A percentile compares a stretch with the other conserved stretches of the same genome.
phyloP scores from a whole-genome alignment of 2,329 filamentous ascomycete species.

The Apiospora sp. region DNA sequence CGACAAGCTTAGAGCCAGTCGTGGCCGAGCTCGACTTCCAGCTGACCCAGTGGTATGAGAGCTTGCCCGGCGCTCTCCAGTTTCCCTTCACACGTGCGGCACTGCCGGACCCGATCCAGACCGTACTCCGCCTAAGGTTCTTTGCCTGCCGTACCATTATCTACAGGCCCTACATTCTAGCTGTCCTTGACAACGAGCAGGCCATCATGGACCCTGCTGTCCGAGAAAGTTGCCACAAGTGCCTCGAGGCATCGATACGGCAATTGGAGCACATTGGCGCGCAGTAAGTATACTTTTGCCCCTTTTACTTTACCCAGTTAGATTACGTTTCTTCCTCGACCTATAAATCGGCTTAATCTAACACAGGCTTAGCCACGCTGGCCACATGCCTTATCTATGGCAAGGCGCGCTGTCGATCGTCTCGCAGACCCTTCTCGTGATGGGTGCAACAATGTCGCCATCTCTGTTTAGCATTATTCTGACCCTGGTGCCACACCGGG shows the following conservation, averaged over 20 bases:
- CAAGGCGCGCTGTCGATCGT: slow-evolving; percentile 85
- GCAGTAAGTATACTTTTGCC: slow-evolving; percentile 63
- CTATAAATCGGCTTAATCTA: slow-evolving; percentile 41
- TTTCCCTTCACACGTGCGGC: slow-evolving; percentile 76
- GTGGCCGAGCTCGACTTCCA: slow-evolving; percentile 85
- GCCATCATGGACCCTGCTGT: slow-evolving; percentile 75
- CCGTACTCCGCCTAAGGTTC: slow-evolving; percentile 79
- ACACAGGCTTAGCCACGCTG: slow-evolving; percentile 68
- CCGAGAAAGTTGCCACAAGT: slow-evolving; percentile 81
- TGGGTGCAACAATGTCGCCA: slow-evolving; percentile 84
- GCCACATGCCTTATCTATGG: slow-evolving; percentile 87
- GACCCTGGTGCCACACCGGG: slow-evolving; percentile 61
- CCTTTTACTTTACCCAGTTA: slow-evolving; percentile 32
- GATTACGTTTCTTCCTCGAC: neutral
- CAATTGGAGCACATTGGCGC: slow-evolving; percentile 82
- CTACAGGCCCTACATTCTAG: slow-evolving; percentile 82
- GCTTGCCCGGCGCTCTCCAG: slow-evolving; percentile 75
- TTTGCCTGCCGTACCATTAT: slow-evolving; percentile 89
- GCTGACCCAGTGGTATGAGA: slow-evolving; percentile 85
- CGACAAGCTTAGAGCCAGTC: slow-evolving; percentile 77
- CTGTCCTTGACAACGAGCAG: slow-evolving; percentile 80
- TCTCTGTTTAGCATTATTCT: slow-evolving; percentile 72
- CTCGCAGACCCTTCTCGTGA: slow-evolving; percentile 81
- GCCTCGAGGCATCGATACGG: slow-evolving; percentile 79
- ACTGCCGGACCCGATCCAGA: slow-evolving; percentile 78